Evolutionary conservation across 331 rosid genomes (phyloP), one percentile per base, ranked within the genome.

Genomic region (Arachis monticola): DNA sequence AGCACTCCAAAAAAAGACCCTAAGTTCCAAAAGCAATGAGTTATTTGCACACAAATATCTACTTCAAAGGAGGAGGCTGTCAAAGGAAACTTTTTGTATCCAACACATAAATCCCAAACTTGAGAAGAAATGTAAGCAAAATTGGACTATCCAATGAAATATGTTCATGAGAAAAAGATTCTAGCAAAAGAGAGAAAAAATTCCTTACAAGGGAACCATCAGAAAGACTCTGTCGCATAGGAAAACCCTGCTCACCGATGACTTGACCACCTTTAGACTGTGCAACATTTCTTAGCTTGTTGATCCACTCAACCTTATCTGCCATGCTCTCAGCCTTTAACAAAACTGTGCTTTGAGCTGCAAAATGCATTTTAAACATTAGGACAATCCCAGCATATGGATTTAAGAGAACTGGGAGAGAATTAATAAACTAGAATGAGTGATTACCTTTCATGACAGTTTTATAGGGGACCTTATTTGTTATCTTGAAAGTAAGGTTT

Each of bases 291-390:
- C 89, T 80, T 77, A 94, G 85, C 86, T 88, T 94, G 67, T 85
- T 92, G 45, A 87, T 82, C 99, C 99, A 92, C 82, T 92, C 99
- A 81, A 76, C 66, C 81, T 92, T 94, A 83, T 94, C 97, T 7
- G 90, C 82, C 79, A 85, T 63, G 79, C 88, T 94, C 86, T 94
- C 99, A n/a, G 99, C 97, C 91, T 94, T 94, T 72, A 94, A 86
- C 71, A 94, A 44, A 81, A 94, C 97, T 7, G 86, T 80, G 55
- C 96, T 90, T 74, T 94, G 87, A 51, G 99, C 99, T 94, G 97
- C 84, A 83, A 76, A 77, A 71, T 72, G 73, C 71, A 74, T 47
- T 57, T 50, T 38, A 48, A 59, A 78, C 66, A 72, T 52, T 53
- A 62, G 35, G 5, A 27, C 7, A 67, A 48, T 50, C 67, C 32